These are phyloP conservation scores for Globisporangium cederbergense DNA, from an alignment of 352 stramenopile species.

Conservation along the genomic window DNA sequence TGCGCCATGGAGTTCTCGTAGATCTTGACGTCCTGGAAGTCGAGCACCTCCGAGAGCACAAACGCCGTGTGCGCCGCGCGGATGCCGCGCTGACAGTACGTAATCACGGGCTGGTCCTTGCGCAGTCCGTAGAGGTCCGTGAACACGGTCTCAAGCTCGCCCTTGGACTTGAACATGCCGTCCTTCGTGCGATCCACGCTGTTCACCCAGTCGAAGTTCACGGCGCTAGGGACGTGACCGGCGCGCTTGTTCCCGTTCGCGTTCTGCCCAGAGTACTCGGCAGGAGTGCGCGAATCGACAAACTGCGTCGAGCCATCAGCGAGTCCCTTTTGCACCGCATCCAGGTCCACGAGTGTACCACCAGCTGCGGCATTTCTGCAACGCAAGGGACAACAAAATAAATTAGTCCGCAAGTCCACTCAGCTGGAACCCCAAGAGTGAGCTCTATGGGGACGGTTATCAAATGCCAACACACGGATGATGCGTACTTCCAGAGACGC, in stretches of 20 bases:
- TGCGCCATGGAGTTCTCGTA: slow-evolving; percentile 81
- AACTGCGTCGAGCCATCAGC: slow-evolving; percentile 23
- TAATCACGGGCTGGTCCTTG: slow-evolving; percentile 46
- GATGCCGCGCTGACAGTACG: slow-evolving; percentile 74
- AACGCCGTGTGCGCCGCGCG: slow-evolving; percentile 67
- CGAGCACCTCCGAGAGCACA: slow-evolving; percentile 58
- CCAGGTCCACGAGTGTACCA: slow-evolving; percentile 26
- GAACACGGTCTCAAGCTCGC: slow-evolving; percentile 51
- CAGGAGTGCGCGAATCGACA: slow-evolving; percentile 35
- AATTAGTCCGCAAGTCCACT: no score
- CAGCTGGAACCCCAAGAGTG: background rate
- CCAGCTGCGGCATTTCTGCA: background rate
- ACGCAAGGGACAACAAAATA: background rate
- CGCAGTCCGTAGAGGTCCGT: slow-evolving; percentile 31
- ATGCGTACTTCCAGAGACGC: slow-evolving; percentile 15
- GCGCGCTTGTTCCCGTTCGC: slow-evolving; percentile 37
- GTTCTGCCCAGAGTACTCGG: slow-evolving; percentile 34
- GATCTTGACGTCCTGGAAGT: slow-evolving; percentile 46
- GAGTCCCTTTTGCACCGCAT: slow-evolving; percentile 30
- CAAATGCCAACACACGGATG: background rate
- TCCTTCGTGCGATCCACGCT: slow-evolving; percentile 41
- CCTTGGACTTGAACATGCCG: slow-evolving; percentile 57
- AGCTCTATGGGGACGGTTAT: no score
- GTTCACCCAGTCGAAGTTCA: slow-evolving; percentile 76
- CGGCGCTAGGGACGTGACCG: slow-evolving; percentile 60